Conservation (phyloP, 352 stramenopile genomes). For the Globisporangium apiculatum region DNA sequence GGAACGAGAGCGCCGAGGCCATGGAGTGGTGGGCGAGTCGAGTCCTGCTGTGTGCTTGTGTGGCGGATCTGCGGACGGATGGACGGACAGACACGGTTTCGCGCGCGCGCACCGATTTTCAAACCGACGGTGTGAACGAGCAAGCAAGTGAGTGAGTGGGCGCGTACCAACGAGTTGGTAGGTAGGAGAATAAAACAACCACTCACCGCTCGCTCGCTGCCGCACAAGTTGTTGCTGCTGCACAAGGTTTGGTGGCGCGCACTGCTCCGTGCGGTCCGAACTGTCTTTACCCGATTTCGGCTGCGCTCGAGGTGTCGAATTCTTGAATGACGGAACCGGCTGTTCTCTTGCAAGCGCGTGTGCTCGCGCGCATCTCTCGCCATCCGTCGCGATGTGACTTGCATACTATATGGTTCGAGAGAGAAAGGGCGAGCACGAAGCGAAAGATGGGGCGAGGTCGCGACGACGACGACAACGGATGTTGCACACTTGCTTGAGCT, state of each 20-base stretch:
- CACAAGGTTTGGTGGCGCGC: no score
- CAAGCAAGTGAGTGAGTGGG: neutral
- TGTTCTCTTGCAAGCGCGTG: neutral
- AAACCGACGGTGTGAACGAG: conserved; percentile 8
- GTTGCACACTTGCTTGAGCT: neutral
- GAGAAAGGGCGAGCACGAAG: neutral
- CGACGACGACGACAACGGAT: neutral
- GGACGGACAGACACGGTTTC: neutral
- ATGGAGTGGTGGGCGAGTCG: conserved; percentile 1
- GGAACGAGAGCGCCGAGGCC: conserved; percentile 5
- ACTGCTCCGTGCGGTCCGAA: neutral
- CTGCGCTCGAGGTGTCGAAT: neutral
- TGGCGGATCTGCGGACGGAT: neutral
- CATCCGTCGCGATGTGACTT: neutral
- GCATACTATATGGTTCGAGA: neutral
- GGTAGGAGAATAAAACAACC: conserved; percentile 17
- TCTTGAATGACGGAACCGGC: neutral
- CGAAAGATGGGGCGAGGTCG: neutral
- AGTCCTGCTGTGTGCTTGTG: neutral
- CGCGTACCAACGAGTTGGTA: conserved; percentile 15
- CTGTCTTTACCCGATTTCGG: conserved; percentile 2
- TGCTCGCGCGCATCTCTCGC: neutral
- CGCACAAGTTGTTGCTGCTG: neutral
- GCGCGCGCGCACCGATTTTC: conserved; percentile 1
- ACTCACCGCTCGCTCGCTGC: neutral